phyloP scores from a whole-genome alignment of 371 early-diverging fungal genomes.

The Gilbertella persicaria region DNA sequence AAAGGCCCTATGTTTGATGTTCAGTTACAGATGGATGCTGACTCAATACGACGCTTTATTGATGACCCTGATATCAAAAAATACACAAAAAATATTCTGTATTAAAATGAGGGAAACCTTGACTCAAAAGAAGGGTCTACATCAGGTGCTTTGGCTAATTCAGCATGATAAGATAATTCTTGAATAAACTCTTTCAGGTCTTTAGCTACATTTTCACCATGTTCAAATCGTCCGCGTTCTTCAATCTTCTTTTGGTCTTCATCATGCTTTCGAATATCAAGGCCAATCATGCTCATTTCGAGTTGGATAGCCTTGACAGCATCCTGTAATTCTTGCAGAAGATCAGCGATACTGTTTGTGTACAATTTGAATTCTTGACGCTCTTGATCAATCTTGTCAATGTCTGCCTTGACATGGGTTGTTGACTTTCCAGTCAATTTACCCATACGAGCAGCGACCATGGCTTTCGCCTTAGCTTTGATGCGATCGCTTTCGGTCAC shows the following conservation, averaged over 20 bases:
- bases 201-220: slow-evolving; percentile 39
- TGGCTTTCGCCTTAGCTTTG: slow-evolving; percentile 61
- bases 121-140: slow-evolving; percentile 51
- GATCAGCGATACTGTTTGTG: slow-evolving; percentile 41
- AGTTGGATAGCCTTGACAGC: slow-evolving; percentile 38
- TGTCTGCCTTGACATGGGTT: slow-evolving; percentile 39
- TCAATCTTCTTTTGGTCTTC: slow-evolving; percentile 47
- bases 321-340: slow-evolving; percentile 38
- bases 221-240: slow-evolving; percentile 45
- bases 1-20: slow-evolving; percentile 37
- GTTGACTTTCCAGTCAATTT: slow-evolving; percentile 47
- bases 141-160: slow-evolving; percentile 49
- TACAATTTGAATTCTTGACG: slow-evolving; percentile 49
- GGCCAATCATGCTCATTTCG: slow-evolving; percentile 49
- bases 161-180: slow-evolving; percentile 36
- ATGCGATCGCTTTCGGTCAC: slow-evolving; percentile 62
- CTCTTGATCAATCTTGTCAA: slow-evolving; percentile 52
- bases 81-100: slow-evolving; percentile 31
- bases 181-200: slow-evolving; percentile 47
- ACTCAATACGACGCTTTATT: slow-evolving; percentile 38
- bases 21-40: slow-evolving; percentile 43
- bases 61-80: slow-evolving; percentile 39
- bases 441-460: slow-evolving; percentile 65
- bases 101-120: slow-evolving; percentile 49
- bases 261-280: slow-evolving; percentile 47